phyloP scores from a whole-genome alignment of 805 yeast genomes.

The Saccharomyces paradoxus region DNA sequence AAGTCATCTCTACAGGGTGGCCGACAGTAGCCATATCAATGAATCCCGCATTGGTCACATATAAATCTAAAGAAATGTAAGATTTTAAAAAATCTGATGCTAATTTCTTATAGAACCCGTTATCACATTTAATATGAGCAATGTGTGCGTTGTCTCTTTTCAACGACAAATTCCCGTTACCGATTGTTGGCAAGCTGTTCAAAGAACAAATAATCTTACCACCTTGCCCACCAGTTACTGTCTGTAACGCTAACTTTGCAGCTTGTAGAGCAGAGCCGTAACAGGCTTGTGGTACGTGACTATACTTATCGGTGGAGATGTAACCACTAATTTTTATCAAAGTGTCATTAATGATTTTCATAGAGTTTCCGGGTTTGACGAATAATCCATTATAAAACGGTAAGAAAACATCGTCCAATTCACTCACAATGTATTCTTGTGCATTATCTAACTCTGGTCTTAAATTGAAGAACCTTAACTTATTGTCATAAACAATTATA shows the following conservation, averaged over 20 bases:
- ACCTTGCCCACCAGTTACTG: conserved; percentile 50
- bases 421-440: conserved; percentile 54
- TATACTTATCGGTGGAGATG: conserved; percentile 26
- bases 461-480: conserved; percentile 65
- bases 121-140: conserved; percentile 49
- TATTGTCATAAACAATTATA: conserved; percentile 67
- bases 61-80: conserved; percentile 70
- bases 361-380: conserved; percentile 66
- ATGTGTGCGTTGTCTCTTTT: conserved; percentile 37
- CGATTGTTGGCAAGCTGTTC: conserved; percentile 67
- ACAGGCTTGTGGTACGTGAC: conserved; percentile 46
- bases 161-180: conserved; percentile 60
- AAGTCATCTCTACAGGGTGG: conserved; percentile 52
- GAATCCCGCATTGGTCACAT: conserved; percentile 54
- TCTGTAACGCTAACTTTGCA: conserved; percentile 52
- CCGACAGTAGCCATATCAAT: conserved; percentile 74
- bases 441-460: conserved; percentile 48
- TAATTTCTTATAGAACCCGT: conserved; percentile 52
- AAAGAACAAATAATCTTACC: conserved; percentile 73
- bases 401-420: conserved; percentile 51
- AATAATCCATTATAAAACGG: conserved; percentile 74
- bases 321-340: conserved; percentile 41
- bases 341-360: conserved; percentile 56
- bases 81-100: conserved; percentile 46
- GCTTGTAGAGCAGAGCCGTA: conserved; percentile 72